Percentiles rank a stretch among this genome's conserved stretches.
Conservation (phyloP, 2,329 filamentous ascomycete genomes). For the Paecilomyces sp. region DNA sequence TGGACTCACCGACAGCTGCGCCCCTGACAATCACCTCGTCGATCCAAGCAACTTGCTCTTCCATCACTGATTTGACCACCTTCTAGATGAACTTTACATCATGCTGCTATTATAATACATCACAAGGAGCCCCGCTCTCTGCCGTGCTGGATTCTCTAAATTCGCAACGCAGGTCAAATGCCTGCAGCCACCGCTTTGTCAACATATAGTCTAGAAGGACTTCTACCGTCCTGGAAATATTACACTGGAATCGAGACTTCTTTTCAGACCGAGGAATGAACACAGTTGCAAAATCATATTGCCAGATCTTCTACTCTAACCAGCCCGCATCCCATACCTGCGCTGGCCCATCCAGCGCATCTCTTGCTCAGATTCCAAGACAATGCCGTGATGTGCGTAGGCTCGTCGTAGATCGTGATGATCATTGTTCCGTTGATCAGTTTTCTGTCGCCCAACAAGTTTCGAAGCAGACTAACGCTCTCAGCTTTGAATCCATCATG, state of each 20-base stretch:
- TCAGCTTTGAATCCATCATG: slow-evolving; percentile 38
- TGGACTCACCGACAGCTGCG: not conserved
- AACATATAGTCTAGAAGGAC: not conserved
- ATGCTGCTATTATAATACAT: not conserved
- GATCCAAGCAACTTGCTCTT: not conserved
- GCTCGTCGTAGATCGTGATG: slow-evolving; percentile 52
- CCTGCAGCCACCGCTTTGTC: not conserved
- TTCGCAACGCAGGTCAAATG: not conserved
- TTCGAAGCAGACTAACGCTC: slow-evolving; percentile 23
- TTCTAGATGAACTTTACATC: not conserved
- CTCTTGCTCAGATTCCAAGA: slow-evolving; percentile 62
- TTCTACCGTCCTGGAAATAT: slow-evolving; percentile 1
- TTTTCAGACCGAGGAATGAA: not conserved
- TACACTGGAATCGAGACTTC: not conserved
- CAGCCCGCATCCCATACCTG: slow-evolving; percentile 59
- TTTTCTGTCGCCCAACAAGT: slow-evolving; percentile 22
- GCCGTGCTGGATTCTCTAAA: not conserved
- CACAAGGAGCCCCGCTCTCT: not conserved
- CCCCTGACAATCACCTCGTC: not conserved
- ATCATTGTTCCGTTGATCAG: slow-evolving; percentile 24
- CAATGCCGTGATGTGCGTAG: slow-evolving; percentile 55
- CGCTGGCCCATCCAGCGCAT: slow-evolving; percentile 62
- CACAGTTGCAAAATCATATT: slow-evolving; percentile 13
- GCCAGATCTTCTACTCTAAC: slow-evolving; percentile 61
- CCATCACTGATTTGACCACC: not conserved